phyloP scores from a whole-genome alignment of 2,329 filamentous ascomycete species.

The Xylaria sp. region DNA sequence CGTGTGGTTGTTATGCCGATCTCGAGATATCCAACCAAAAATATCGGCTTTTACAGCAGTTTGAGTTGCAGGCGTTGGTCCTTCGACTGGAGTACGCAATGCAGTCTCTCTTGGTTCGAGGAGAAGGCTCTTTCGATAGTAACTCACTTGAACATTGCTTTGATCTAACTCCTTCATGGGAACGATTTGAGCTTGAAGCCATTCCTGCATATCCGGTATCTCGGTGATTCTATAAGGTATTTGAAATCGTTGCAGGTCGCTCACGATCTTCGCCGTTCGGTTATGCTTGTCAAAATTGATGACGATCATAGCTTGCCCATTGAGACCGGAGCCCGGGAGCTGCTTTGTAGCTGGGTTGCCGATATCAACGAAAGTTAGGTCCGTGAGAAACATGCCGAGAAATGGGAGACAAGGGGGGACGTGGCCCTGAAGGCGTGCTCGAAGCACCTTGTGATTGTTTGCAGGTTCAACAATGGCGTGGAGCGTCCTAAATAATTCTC shows the following conservation, averaged over 20 bases:
- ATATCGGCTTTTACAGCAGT: slow-evolving; percentile 47
- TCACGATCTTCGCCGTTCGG: slow-evolving; percentile 93
- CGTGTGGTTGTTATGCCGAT: slow-evolving; percentile 43
- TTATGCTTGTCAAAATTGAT: slow-evolving; percentile 99
- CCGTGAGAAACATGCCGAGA: slow-evolving; percentile 93
- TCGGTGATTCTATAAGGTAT: slow-evolving; percentile 86
- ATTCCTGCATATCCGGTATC: slow-evolving; percentile 88
- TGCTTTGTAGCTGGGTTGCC: slow-evolving; percentile 88
- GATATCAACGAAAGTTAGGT: slow-evolving; percentile 93
- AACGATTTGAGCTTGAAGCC: slow-evolving; percentile 82
- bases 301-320: slow-evolving; percentile 73
- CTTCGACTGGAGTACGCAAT: slow-evolving; percentile 42
- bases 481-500: slow-evolving; percentile 76
- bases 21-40: slow-evolving; percentile 59
- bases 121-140: slow-evolving; percentile 82
- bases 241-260: slow-evolving; percentile 94
- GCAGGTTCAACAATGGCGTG: slow-evolving; percentile 87
- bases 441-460: slow-evolving; percentile 88
- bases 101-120: slow-evolving; percentile 74
- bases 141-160: slow-evolving; percentile 63
- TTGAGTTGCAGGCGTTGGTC: slow-evolving; percentile 33
- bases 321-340: slow-evolving; percentile 61
- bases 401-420: slow-evolving; percentile 94
- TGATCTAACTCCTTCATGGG: slow-evolving; percentile 69
- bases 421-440: slow-evolving; percentile 81